Percentiles rank a stretch among this genome's conserved stretches.
These are phyloP conservation scores for Penicillium sp. DNA, from an alignment of 2,329 filamentous ascomycete genomes.

Conservation along the genomic window DNA sequence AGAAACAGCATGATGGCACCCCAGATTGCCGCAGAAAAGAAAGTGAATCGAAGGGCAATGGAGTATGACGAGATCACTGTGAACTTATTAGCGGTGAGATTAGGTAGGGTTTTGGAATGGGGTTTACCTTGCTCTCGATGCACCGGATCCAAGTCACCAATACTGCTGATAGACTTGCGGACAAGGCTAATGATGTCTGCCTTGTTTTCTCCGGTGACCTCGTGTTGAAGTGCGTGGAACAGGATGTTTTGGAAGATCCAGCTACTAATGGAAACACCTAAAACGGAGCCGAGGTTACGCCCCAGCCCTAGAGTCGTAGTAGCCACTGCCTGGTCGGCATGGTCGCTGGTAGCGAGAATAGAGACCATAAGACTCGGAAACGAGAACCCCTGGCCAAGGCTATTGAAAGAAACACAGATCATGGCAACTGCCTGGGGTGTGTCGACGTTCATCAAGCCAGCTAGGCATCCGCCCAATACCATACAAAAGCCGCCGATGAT, in stretches of 20 bases:
- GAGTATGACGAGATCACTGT: slow-evolving; percentile 41
- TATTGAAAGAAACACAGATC: slow-evolving; percentile 56
- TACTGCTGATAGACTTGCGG: slow-evolving; percentile 52
- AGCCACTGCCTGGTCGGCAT: slow-evolving; percentile 65
- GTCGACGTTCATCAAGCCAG: slow-evolving; percentile 52
- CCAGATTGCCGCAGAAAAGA: slow-evolving; percentile 39
- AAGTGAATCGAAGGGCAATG: slow-evolving; percentile 37
- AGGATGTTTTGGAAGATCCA: slow-evolving; percentile 73
- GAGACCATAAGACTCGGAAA: slow-evolving; percentile 66
- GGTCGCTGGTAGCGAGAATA: slow-evolving; percentile 59
- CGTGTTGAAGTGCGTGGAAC: slow-evolving; percentile 56
- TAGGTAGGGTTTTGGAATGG: neutral
- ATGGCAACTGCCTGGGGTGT: slow-evolving; percentile 57
- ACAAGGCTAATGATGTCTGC: slow-evolving; percentile 51
- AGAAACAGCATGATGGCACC: slow-evolving; percentile 35
- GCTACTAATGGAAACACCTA: slow-evolving; percentile 71
- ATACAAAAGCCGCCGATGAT: slow-evolving; percentile 51
- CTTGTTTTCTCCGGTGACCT: slow-evolving; percentile 61
- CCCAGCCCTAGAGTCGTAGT: slow-evolving; percentile 71
- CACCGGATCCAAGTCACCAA: slow-evolving; percentile 45
- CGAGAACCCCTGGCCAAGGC: slow-evolving; percentile 62
- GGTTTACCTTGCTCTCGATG: slow-evolving; percentile 49
- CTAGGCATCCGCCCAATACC: slow-evolving; percentile 52
- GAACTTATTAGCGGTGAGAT: slow-evolving; percentile 13
- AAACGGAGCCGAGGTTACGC: slow-evolving; percentile 68